Evolutionary conservation across 192 early-diverging fungal species (phyloP), one percentile per base, ranked within the genome.

Genomic region (Allomyces arbusculus): DNA sequence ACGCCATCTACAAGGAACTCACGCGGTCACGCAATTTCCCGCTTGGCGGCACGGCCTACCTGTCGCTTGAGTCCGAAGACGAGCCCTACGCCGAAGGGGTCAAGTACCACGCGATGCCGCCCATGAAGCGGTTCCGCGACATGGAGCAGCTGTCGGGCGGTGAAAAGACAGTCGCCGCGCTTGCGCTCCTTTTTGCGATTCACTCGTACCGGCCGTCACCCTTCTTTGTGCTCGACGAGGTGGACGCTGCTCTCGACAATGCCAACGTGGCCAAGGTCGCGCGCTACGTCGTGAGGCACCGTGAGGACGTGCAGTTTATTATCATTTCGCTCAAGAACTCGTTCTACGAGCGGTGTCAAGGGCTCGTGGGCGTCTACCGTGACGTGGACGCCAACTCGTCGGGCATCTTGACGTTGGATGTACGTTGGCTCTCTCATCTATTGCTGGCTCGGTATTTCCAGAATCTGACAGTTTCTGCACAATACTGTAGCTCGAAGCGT

Each of bases 221-320:
- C 4, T 99, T 99, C 78, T 99, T 99, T 87, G 91, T 99, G 12
- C 79, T 99, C 43, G 96, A 99, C 71, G 96, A 99, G 76, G 92
- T 99, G 10, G 96, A 99, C 74, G 96, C 96, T 5, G 96, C 96
- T 1, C 78, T 99, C 16, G 96, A 99, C 72, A 91, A 93, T 74
- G 83, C 91, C 63, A 99, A 99, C 67, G 96, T 99, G 10, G 81
- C 87, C 24, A 87, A 88, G 73, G 88, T 99, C 50, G 90, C 91
- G 1, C 82, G 84, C 66, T 99, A 97, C 71, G 83, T 99, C 65
- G 50, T n/a, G 50, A 16, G 61, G 33, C 33, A 76, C 6, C 71
- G 62, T 44, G 77, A 77, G 0, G 71, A 76, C 45, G 87, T 94
- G 63, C 96, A 99, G 77, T 99, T 99, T 69, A 91, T 99, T 66